Evolutionary conservation across 306 rosid genomes (phyloP).

Genomic region (Cicer arietinum): DNA sequence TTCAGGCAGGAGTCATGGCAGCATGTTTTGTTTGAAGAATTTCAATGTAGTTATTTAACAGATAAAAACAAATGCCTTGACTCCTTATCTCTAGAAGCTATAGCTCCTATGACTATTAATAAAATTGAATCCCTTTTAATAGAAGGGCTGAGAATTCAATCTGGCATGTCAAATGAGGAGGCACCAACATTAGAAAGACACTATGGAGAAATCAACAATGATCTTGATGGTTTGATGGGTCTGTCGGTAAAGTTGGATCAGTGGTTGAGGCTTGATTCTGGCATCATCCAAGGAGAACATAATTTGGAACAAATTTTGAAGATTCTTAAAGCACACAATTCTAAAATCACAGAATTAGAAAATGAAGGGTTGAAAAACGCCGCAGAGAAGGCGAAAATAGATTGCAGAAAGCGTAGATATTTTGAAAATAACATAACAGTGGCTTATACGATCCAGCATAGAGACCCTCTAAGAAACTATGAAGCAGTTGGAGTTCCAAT

Average conservation of each 20-base stretch:
- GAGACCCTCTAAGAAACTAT: conserved; percentile 66
- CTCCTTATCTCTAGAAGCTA: conserved; percentile 52
- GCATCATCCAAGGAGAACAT: conserved; percentile 55
- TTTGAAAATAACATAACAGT: conserved; percentile 65
- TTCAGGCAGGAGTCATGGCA: conserved; percentile 53
- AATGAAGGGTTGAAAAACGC: conserved; percentile 48
- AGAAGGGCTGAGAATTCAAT: conserved; percentile 81
- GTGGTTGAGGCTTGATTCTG: conserved; percentile 81
- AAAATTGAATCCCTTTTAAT: conserved; percentile 64
- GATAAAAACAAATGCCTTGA: conserved; percentile 44
- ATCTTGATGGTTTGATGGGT: conserved; percentile 53
- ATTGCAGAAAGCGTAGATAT: conserved; percentile 47
- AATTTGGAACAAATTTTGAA: conserved; percentile 46
- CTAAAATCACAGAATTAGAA: conserved; percentile 53
- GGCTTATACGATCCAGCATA: conserved; percentile 65
- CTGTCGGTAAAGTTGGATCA: conserved; percentile 65
- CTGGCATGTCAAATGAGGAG: conserved; percentile 55
- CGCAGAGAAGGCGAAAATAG: conserved; percentile 28
- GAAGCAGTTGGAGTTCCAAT: conserved; percentile 76
- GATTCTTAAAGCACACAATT: conserved; percentile 63
- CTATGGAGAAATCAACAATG: conserved; percentile 33
- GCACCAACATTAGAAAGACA: conserved; percentile 52
- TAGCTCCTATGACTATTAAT: conserved; percentile 55
- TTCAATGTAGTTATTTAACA: conserved; percentile 38
- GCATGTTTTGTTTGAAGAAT: conserved; percentile 45